phyloP scores from a whole-genome alignment of 192 early-diverging fungal species.

The Backusella liffmaniae region DNA sequence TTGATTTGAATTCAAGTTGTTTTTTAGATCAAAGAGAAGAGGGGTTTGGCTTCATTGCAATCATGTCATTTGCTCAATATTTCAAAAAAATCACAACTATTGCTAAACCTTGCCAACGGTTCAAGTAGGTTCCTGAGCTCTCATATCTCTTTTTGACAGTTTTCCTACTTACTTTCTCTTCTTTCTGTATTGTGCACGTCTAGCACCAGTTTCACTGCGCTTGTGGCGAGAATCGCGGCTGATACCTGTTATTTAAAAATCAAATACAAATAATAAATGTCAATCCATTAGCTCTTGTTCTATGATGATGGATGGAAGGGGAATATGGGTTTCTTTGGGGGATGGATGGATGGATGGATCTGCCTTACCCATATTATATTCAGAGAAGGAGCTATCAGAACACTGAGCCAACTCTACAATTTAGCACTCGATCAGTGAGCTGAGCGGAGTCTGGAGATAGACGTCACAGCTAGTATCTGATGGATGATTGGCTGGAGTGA shows the following conservation, averaged over 20 bases:
- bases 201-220: conserved; percentile 96
- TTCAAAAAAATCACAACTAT: not conserved
- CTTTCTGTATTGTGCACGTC: conserved; percentile 99
- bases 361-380: conserved; percentile 9
- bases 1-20: not conserved
- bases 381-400: not conserved
- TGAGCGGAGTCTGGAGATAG: not conserved
- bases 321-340: not conserved
- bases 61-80: not conserved
- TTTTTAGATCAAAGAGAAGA: not conserved
- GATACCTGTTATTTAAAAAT: conserved; percentile 73
- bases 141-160: not conserved
- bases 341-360: conserved; percentile 9
- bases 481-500: not conserved
- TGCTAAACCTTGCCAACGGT: not conserved
- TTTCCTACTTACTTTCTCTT: conserved; percentile 84
- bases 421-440: not conserved
- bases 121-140: not conserved
- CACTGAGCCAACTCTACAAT: not conserved
- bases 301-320: not conserved
- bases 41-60: not conserved
- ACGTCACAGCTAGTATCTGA: not conserved
- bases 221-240: conserved; percentile 99
- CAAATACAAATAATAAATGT: not conserved
- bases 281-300: not conserved